These are phyloP conservation scores for Wickerhamiella dianesei DNA, from an alignment of 805 yeast species.

Conservation along the genomic window DNA sequence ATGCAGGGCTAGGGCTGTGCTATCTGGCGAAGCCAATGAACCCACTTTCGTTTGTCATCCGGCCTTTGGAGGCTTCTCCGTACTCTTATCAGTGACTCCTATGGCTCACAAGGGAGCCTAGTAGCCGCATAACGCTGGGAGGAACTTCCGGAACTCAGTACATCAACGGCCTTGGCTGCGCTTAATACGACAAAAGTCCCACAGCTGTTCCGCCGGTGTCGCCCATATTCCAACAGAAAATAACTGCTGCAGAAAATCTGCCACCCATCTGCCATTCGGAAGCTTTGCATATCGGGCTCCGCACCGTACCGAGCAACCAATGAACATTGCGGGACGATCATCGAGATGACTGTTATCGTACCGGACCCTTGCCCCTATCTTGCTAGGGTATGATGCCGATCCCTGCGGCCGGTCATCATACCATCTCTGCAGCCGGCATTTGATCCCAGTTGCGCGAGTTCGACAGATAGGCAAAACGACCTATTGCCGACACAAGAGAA, in stretches of 20 bases:
- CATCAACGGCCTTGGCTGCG: neutral
- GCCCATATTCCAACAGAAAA: too few relatives aligned
- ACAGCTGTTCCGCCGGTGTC: too few relatives aligned
- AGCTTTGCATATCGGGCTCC: too few relatives aligned
- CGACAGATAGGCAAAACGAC: neutral
- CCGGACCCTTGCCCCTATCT: neutral
- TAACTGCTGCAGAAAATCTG: too few relatives aligned
- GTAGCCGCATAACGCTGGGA: neutral
- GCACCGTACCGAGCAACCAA: too few relatives aligned
- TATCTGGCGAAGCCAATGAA: too few relatives aligned
- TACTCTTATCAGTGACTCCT: too few relatives aligned
- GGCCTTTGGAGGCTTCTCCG: neutral
- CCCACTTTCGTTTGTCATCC: neutral
- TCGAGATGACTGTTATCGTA: neutral
- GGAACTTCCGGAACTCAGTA: neutral
- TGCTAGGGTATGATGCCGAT: neutral
- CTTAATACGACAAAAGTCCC: too few relatives aligned
- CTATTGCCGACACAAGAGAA: neutral
- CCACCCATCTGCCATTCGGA: too few relatives aligned
- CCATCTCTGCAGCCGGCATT: neutral
- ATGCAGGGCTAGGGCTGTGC: too few relatives aligned
- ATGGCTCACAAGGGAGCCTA: neutral
- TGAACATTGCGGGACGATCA: too few relatives aligned
- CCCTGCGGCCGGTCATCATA: neutral
- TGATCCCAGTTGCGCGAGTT: neutral